Evolutionary conservation across 2,329 filamentous ascomycete species (phyloP).

Genomic region (Teratosphaeria destructans): DNA sequence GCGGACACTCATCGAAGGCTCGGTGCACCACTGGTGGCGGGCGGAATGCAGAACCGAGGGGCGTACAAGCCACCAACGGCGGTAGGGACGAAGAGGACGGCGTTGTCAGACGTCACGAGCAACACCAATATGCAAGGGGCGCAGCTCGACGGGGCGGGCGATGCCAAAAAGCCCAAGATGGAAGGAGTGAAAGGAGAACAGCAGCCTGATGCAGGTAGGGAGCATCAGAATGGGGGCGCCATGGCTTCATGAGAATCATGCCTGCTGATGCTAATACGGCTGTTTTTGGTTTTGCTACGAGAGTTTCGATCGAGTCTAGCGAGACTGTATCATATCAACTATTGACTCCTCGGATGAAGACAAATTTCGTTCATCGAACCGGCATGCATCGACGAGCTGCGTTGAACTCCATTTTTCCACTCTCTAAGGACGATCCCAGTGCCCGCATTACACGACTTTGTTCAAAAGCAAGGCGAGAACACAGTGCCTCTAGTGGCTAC

Average conservation of each 20-base stretch:
- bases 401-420: no score
- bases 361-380: not conserved
- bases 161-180: constrained; percentile 31
- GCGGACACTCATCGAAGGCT: constrained; percentile 37
- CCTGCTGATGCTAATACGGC: not conserved
- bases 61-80: constrained; percentile 36
- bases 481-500: no score
- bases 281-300: not conserved
- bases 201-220: not conserved
- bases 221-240: not conserved
- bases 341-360: not conserved
- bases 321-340: not conserved
- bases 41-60: constrained; percentile 30
- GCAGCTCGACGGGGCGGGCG: constrained; percentile 25
- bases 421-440: no score
- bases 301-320: not conserved
- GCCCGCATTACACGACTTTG: no score
- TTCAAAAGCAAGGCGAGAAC: no score
- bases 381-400: no score
- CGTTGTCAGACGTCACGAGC: constrained; percentile 39
- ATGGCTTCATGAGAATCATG: not conserved
- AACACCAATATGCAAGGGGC: not conserved
- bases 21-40: constrained; percentile 36
- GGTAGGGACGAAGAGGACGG: constrained; percentile 24
- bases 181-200: not conserved